Evolutionary conservation across 148 eudicot species (phyloP).

Genomic region (Nyssa sinensis): DNA sequence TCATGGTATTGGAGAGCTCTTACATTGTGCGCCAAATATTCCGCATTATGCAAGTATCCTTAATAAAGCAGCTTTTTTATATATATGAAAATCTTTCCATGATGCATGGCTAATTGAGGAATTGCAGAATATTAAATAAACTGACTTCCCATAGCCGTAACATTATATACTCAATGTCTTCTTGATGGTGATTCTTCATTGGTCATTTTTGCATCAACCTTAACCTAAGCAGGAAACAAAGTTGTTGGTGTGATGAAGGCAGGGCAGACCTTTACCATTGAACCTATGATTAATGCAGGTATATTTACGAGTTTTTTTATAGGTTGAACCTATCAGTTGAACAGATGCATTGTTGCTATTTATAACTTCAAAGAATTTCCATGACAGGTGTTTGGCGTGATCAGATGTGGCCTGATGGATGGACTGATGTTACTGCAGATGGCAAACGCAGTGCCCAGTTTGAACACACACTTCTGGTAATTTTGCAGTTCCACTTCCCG

Average conservation of each 20-base stretch:
- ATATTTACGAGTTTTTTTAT: neutral
- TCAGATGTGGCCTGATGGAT: constrained; percentile 99
- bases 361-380: constrained; percentile 14
- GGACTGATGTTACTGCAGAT: constrained; percentile 96
- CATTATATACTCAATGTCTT: neutral
- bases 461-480: constrained; percentile 93
- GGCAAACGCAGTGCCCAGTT: constrained; percentile 99
- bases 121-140: neutral
- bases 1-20: constrained; percentile 98
- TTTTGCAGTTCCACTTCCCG: neutral
- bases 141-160: neutral
- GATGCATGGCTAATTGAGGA: neutral
- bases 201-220: constrained; percentile 29
- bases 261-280: constrained; percentile 92
- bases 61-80: constrained; percentile 10
- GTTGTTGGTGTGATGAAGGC: constrained; percentile 99
- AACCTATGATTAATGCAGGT: constrained; percentile 98
- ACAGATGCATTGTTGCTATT: neutral
- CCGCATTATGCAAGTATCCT: constrained; percentile 99
- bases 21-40: constrained; percentile 98
- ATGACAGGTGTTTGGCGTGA: constrained; percentile 91
- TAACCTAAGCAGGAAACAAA: constrained; percentile 76
- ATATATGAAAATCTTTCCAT: neutral
- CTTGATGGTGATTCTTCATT: neutral
- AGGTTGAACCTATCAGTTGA: neutral